Percentiles rank a stretch among this genome's conserved stretches.
phyloP scores from a whole-genome alignment of 1,139 yeast genomes.

The Taphrina deformans region DNA sequence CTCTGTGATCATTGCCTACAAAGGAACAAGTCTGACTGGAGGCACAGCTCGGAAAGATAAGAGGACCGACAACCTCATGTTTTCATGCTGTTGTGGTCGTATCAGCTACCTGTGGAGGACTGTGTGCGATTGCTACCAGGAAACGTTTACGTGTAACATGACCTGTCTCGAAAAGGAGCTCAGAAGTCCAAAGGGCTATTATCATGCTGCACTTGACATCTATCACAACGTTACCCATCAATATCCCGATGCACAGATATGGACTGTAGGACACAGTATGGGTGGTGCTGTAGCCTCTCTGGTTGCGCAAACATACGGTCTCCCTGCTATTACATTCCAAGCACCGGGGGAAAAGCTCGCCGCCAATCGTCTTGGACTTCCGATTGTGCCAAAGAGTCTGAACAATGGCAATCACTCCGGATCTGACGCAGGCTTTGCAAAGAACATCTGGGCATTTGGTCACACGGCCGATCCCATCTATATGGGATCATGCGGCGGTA shows the following conservation, averaged over 20 bases:
- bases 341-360: slow-evolving; percentile 93
- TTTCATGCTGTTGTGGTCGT: slow-evolving; percentile 96
- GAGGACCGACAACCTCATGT: slow-evolving; percentile 78
- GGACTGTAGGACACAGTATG: slow-evolving; percentile 94
- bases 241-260: slow-evolving; percentile 70
- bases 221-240: slow-evolving; percentile 67
- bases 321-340: slow-evolving; percentile 83
- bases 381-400: slow-evolving; percentile 45
- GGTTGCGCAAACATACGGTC: slow-evolving; percentile 82
- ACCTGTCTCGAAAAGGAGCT: slow-evolving; percentile 79
- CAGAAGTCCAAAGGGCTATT: slow-evolving; percentile 73
- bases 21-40: slow-evolving; percentile 80
- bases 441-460: slow-evolving; percentile 81
- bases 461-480: slow-evolving; percentile 96
- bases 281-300: slow-evolving; percentile 87
- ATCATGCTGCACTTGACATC: slow-evolving; percentile 74
- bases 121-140: slow-evolving; percentile 89
- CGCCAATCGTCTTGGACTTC: slow-evolving; percentile 77
- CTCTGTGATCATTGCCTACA: slow-evolving; percentile 75
- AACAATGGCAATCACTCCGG: background rate
- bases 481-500: slow-evolving; percentile 97
- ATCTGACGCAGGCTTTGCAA: slow-evolving; percentile 70
- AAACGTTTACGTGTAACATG: slow-evolving; percentile 85
- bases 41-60: slow-evolving; percentile 80
- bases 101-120: slow-evolving; percentile 88